phyloP scores from a whole-genome alignment of 2,329 filamentous ascomycete genomes.

The Phialophora expanda region DNA sequence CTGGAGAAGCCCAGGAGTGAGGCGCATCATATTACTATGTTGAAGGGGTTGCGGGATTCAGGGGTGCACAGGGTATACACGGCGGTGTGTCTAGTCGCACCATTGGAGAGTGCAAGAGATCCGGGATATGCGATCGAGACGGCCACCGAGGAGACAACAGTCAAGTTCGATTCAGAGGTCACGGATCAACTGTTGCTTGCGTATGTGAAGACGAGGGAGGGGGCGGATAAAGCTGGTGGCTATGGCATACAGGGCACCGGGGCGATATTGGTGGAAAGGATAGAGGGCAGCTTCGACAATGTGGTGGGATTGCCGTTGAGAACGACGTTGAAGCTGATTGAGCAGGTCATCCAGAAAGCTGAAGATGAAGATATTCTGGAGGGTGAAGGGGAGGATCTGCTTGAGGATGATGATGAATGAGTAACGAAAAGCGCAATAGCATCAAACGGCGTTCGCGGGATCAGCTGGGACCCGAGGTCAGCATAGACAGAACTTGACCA shows the following conservation, averaged over 20 bases:
- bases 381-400: constrained; percentile 46
- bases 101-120: constrained; percentile 76
- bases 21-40: constrained; percentile 80
- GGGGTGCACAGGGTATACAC: constrained; percentile 82
- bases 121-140: constrained; percentile 85
- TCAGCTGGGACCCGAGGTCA: neutral
- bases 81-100: constrained; percentile 80
- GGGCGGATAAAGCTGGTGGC: constrained; percentile 92
- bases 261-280: constrained; percentile 82
- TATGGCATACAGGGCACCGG: constrained; percentile 93
- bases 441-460: neutral
- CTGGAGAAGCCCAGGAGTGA: constrained; percentile 89
- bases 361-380: constrained; percentile 64
- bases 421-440: neutral
- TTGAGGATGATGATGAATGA: constrained; percentile 45
- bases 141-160: constrained; percentile 86
- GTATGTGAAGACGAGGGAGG: constrained; percentile 75
- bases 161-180: constrained; percentile 77
- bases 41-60: constrained; percentile 79
- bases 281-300: constrained; percentile 91
- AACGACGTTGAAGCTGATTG: constrained; percentile 77
- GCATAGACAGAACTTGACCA: constrained; percentile 1
- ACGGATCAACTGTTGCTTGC: constrained; percentile 82
- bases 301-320: constrained; percentile 88
- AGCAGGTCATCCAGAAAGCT: constrained; percentile 81